Evolutionary conservation across 192 early-diverging fungal species (phyloP).

Genomic region (Coemansia pectinata): DNA sequence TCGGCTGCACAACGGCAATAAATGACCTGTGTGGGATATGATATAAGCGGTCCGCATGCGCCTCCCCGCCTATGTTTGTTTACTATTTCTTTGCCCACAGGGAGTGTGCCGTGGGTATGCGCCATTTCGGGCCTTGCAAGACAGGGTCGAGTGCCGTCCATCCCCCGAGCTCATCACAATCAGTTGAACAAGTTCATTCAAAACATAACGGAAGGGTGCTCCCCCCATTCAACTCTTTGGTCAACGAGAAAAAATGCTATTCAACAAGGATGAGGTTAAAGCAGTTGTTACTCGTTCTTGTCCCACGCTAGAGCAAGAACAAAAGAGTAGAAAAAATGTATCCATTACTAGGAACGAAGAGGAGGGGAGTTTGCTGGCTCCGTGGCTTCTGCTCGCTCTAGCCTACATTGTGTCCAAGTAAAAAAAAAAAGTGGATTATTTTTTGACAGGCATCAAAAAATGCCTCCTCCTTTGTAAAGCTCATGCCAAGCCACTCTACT

Average conservation of each 20-base stretch:
- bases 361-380: not conserved
- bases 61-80: not conserved
- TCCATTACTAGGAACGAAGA: not conserved
- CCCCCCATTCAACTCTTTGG: not conserved
- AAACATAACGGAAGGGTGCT: not conserved
- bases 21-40: not conserved
- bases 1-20: constrained; percentile 1
- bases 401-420: not conserved
- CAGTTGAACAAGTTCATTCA: not conserved
- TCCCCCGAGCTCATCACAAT: not conserved
- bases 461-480: not conserved
- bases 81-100: not conserved
- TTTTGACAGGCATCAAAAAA: not conserved
- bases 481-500: not conserved
- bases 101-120: not conserved
- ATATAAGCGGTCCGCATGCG: constrained; percentile 8
- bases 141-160: not conserved
- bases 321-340: not conserved
- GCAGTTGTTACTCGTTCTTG: not conserved
- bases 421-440: not conserved
- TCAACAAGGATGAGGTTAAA: not conserved
- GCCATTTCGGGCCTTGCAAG: not conserved
- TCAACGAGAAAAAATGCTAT: not conserved
- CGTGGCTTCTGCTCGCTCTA: not conserved
- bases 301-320: constrained; percentile 10